These are phyloP conservation scores for Dichomitus squalens DNA, from an alignment of 1,284 basidiomycete genomes.

Conservation along the genomic window DNA sequence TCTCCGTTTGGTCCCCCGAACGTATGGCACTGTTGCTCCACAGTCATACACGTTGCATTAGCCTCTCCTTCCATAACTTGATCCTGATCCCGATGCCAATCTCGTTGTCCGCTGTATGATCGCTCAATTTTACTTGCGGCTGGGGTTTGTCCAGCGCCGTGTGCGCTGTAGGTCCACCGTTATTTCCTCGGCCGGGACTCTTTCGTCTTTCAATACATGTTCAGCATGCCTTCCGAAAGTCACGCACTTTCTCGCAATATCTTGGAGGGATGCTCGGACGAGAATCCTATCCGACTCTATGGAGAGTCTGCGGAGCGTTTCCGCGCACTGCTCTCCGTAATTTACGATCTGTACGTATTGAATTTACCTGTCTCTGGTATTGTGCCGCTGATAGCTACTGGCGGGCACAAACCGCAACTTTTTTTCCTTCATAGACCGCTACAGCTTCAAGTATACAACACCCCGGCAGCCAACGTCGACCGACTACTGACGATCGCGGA, in stretches of 20 bases:
- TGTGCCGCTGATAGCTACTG: constrained; percentile 9
- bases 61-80: not conserved
- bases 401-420: not conserved
- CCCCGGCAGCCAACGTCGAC: constrained; percentile 24
- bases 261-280: constrained; percentile 49
- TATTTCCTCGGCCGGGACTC: constrained; percentile 52
- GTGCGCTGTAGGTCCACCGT: constrained; percentile 45
- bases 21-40: not conserved
- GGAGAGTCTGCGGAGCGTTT: constrained; percentile 52
- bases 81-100: constrained; percentile 22
- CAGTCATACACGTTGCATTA: constrained; percentile 3
- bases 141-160: constrained; percentile 2
- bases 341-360: constrained; percentile 51
- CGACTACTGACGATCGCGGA: constrained; percentile 32
- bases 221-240: constrained; percentile 39
- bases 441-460: constrained; percentile 29
- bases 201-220: constrained; percentile 56
- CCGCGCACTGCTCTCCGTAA: constrained; percentile 46
- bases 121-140: constrained; percentile 3
- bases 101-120: constrained; percentile 12
- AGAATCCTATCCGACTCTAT: constrained; percentile 48
- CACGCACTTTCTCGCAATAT: not conserved
- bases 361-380: not conserved
- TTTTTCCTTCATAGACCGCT: constrained; percentile 25
- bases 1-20: not conserved